Evolutionary conservation across 2,329 filamentous ascomycete genomes (phyloP).

Genomic region (Lecanicillium sp.): DNA sequence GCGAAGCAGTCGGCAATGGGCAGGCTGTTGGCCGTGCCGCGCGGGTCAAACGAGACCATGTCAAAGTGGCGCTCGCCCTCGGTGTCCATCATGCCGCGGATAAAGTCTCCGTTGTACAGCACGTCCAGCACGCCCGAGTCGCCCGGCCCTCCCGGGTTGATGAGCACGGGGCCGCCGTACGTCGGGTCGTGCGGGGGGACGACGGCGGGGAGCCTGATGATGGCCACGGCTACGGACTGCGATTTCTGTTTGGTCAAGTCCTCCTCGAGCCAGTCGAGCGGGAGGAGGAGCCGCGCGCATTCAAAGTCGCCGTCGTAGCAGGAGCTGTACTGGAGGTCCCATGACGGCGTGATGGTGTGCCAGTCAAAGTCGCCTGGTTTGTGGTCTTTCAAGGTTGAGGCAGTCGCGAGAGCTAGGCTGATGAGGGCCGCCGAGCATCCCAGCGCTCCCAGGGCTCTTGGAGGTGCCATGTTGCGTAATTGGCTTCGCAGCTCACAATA

Average conservation of each 20-base stretch:
- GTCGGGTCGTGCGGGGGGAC: conserved; percentile 21
- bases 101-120: conserved; percentile 12
- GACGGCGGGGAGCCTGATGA: conserved; percentile 24
- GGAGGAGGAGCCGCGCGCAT: conserved; percentile 29
- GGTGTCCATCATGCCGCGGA: conserved; percentile 13
- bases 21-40: conserved; percentile 24
- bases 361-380: conserved; percentile 18
- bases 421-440: too few relatives aligned
- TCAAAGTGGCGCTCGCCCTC: conserved; percentile 20
- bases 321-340: conserved; percentile 6
- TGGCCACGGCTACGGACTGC: conserved; percentile 23
- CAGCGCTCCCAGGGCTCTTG: too few relatives aligned
- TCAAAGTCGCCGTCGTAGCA: conserved; percentile 23
- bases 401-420: too few relatives aligned
- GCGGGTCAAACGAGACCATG: conserved; percentile 29
- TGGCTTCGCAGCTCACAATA: too few relatives aligned
- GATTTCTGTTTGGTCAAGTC: conserved; percentile 8
- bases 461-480: too few relatives aligned
- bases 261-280: conserved; percentile 25
- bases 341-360: conserved; percentile 19
- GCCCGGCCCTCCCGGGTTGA: conserved; percentile 31
- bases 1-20: conserved; percentile 25
- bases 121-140: conserved; percentile 22
- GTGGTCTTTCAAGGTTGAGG: background rate
- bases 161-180: conserved; percentile 28